Base-by-base conservation (phyloP, 2,329 filamentous ascomycete species). In the Chaetomium globosum region DNA sequence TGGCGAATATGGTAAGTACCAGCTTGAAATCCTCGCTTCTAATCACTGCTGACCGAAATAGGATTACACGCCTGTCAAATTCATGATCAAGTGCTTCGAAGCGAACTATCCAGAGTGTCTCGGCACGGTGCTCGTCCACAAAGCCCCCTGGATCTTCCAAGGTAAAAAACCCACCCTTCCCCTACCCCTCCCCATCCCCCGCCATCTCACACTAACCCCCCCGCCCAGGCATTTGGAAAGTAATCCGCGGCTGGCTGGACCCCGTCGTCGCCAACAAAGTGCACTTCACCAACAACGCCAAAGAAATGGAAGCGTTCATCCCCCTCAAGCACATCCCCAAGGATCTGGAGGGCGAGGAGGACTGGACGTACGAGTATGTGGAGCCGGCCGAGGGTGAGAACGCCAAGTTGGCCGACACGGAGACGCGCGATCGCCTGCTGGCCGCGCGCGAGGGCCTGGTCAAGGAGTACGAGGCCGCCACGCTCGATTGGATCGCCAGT, bases 11-110 rank as follows among this genome's bases (percentile, higher is more conserved):
- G 95, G 87, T 89, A 79, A 74, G 80, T 72, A 72, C 19, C 21
- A 16, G n/a, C 26, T 30, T 43, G 54, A 12, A 19, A 10, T 7
- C 9, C 30, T 16, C 26, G 10, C 23, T 12, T 4, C 8, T 5
- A 21, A 7, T 5, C 46, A 30, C 69, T 61, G 43, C 72, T 74
- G 43, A 76, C 65, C 39, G 12, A 10, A 13, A 10, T 13, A 89
- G 87, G 95, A 99, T 77, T 98, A 98, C 76, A 87, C 91, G 0
- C 94, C 95, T 1, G 92, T 99, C 64, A 99, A 97, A 74, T 99
- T 98, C 80, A 97, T 99, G 90, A 97, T 99, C 78, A 96, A 97
- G 78, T 97, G 93, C 77, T 99, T 99, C 75, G 95, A 99, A 80
- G 95, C 95, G 66, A 98, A 99, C 76, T 99, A 98, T 73, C 95